These are phyloP conservation scores for Apiotrichum gamsii DNA, from an alignment of 1,284 basidiomycete genomes.

Conservation along the genomic window DNA sequence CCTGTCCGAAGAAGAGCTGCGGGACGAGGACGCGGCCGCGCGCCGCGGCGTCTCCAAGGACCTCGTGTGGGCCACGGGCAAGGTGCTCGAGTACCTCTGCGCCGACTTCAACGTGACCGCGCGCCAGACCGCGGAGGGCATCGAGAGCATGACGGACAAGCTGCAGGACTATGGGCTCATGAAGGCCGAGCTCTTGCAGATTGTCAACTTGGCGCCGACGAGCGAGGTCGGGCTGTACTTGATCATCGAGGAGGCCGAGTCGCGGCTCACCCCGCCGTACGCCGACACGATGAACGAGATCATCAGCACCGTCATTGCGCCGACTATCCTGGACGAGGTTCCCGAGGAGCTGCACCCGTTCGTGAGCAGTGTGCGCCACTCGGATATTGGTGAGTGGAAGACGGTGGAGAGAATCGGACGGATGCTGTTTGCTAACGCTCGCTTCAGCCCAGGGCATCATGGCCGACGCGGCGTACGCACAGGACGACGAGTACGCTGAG, in stretches of 20 bases:
- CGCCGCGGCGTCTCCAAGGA: conserved; percentile 60
- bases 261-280: conserved; percentile 54
- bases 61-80: conserved; percentile 77
- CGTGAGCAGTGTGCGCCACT: conserved; percentile 11
- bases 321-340: conserved; percentile 22
- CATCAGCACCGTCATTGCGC: conserved; percentile 52
- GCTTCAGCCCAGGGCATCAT: conserved; percentile 18
- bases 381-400: conserved; percentile 13
- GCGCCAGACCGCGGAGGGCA: conserved; percentile 60
- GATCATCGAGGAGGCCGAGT: conserved; percentile 86
- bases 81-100: conserved; percentile 73
- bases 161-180: conserved; percentile 69
- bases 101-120: conserved; percentile 52
- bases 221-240: conserved; percentile 81
- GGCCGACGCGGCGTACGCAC: conserved; percentile 26
- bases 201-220: conserved; percentile 79
- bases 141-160: conserved; percentile 60
- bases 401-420: neutral
- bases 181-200: conserved; percentile 83
- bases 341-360: conserved; percentile 26
- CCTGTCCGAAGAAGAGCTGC: conserved; percentile 45
- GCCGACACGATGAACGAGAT: conserved; percentile 66
- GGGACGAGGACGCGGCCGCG: conserved; percentile 46
- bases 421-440: neutral
- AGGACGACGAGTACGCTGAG: conserved; percentile 32